These are phyloP conservation scores for Termitomyces sp. DNA, from an alignment of 768 basidiomycete genomes.

Conservation along the genomic window DNA sequence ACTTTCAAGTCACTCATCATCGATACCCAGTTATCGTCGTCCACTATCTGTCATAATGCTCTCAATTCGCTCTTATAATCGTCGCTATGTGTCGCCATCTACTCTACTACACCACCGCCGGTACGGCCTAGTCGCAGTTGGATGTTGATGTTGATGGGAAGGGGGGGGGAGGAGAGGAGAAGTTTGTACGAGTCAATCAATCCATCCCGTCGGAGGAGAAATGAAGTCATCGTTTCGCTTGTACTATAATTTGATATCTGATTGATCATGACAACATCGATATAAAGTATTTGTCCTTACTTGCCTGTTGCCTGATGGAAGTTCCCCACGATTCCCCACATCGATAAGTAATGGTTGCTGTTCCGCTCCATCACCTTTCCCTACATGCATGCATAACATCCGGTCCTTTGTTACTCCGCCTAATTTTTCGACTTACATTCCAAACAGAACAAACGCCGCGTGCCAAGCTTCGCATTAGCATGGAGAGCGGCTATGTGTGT, in stretches of 20 bases:
- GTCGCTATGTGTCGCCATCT: slow-evolving; percentile 9
- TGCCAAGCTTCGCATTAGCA: background rate
- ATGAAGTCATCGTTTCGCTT: slow-evolving; percentile 32
- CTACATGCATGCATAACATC: no score
- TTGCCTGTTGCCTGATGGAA: slow-evolving; percentile 3
- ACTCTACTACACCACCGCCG: slow-evolving; percentile 13
- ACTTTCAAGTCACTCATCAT: slow-evolving; percentile 1
- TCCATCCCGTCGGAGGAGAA: slow-evolving; percentile 21
- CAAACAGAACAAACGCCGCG: background rate
- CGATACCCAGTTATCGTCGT: slow-evolving; percentile 13
- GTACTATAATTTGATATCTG: slow-evolving; percentile 25
- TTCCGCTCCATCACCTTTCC: slow-evolving; percentile 11
- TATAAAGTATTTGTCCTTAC: slow-evolving; percentile 14
- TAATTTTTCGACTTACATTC: background rate
- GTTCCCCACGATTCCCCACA: background rate
- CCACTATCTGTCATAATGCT: slow-evolving; percentile 16
- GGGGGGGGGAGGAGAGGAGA: slow-evolving; percentile 2
- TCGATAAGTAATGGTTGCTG: slow-evolving; percentile 10
- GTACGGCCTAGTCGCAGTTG: slow-evolving; percentile 15
- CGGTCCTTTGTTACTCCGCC: background rate
- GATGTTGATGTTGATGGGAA: slow-evolving; percentile 3
- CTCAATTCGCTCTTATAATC: slow-evolving; percentile 15
- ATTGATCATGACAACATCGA: slow-evolving; percentile 20
- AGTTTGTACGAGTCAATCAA: slow-evolving; percentile 23
- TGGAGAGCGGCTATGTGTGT: no score